phyloP scores from a whole-genome alignment of 805 yeast genomes.

The Komagataella ulmi region DNA sequence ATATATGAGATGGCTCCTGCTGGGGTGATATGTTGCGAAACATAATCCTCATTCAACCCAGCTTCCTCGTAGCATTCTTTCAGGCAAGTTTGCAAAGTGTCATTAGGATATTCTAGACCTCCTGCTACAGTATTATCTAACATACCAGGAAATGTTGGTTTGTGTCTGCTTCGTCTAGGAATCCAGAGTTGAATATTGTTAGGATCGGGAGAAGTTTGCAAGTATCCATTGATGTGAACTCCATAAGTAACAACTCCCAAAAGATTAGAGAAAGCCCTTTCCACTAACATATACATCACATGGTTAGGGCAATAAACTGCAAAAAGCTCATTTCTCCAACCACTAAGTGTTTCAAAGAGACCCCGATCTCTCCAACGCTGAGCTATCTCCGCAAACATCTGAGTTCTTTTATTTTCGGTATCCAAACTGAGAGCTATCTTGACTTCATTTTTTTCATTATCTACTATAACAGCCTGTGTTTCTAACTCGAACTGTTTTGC shows the following conservation, averaged over 20 bases:
- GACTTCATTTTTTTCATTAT: constrained; percentile 14
- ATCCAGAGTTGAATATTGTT: constrained; percentile 53
- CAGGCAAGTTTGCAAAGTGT: constrained; percentile 58
- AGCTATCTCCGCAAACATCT: constrained; percentile 29
- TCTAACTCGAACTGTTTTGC: constrained; percentile 13
- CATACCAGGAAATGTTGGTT: constrained; percentile 84
- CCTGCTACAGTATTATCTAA: constrained; percentile 94
- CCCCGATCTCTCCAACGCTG: constrained; percentile 20
- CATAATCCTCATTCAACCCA: constrained; percentile 44
- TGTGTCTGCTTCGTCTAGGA: constrained; percentile 64
- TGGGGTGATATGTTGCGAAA: constrained; percentile 26
- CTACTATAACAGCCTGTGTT: constrained; percentile 13
- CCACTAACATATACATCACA: constrained; percentile 53
- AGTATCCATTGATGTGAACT: constrained; percentile 73
- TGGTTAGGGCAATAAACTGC: constrained; percentile 46
- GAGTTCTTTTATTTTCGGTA: constrained; percentile 26
- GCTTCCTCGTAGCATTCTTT: constrained; percentile 93
- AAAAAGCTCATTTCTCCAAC: constrained; percentile 85
- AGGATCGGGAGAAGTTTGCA: constrained; percentile 22
- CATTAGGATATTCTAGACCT: constrained; percentile 76
- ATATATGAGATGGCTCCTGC: constrained; percentile 65
- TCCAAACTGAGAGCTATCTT: constrained; percentile 15
- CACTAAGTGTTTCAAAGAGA: constrained; percentile 28
- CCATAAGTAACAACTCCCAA: constrained; percentile 88
- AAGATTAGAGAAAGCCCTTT: constrained; percentile 69